Conservation (phyloP, 108 stramenopile species). For the Fistulifera solaris region DNA sequence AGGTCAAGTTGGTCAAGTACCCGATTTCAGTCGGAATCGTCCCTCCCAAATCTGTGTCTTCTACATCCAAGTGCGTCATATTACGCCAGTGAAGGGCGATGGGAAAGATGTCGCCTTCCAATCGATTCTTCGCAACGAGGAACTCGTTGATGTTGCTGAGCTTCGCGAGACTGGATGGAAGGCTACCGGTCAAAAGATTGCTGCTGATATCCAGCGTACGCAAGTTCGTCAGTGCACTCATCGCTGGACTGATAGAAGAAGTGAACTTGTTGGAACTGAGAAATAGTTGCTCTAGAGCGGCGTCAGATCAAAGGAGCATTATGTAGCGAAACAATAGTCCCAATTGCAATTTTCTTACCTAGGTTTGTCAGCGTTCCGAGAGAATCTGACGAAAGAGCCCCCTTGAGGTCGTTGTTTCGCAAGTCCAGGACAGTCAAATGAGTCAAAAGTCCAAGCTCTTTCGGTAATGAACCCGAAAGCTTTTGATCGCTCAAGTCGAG, state of each 20-base stretch:
- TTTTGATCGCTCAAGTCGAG: neutral
- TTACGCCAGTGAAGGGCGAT: neutral
- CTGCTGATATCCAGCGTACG: neutral
- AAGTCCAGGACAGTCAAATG: neutral
- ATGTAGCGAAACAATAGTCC: no score
- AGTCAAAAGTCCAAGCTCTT: neutral
- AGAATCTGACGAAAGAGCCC: neutral
- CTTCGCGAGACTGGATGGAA: neutral
- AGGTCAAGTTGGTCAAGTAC: neutral
- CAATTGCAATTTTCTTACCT: neutral
- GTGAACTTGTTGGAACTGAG: neutral
- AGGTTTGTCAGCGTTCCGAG: neutral
- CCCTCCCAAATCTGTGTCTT: constrained; percentile 16
- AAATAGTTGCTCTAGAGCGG: neutral
- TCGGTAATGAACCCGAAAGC: neutral
- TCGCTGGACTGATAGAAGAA: neutral
- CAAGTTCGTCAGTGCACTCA: neutral
- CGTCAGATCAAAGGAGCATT: no score
- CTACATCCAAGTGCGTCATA: neutral
- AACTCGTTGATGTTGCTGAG: neutral
- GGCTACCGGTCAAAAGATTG: neutral
- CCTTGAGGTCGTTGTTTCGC: neutral
- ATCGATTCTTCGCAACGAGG: neutral
- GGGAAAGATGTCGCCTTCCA: neutral
- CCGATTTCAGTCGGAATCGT: constrained; percentile 32